A percentile compares a stretch with the other conserved stretches of the same genome.
phyloP scores from a whole-genome alignment of 225 moss, liverwort and hornwort species.

The Neckera pumila region DNA sequence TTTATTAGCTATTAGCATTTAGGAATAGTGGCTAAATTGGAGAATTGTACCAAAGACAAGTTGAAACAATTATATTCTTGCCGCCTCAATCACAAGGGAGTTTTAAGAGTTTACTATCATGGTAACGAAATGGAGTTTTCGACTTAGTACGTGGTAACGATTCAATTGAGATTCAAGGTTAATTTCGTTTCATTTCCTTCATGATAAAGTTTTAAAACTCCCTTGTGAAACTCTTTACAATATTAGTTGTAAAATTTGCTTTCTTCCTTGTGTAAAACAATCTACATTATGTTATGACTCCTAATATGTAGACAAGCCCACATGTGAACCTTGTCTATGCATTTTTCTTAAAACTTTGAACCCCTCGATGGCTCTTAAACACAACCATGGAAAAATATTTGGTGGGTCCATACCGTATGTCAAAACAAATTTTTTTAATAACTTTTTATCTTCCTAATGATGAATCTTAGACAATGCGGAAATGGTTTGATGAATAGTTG shows the following conservation, averaged over 20 bases:
- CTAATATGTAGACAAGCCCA: background rate
- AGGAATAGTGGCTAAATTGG: rapidly evolving
- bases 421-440: rapidly evolving
- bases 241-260: background rate
- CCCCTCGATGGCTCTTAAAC: background rate
- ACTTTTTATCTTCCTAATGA: background rate
- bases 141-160: rapidly evolving
- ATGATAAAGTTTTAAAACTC: background rate
- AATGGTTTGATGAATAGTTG: background rate
- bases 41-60: background rate
- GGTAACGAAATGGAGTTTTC: background rate
- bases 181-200: background rate
- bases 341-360: background rate
- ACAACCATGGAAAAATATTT: background rate
- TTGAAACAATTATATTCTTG: background rate
- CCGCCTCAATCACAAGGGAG: background rate
- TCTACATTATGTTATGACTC: background rate
- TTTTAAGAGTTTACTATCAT: background rate
- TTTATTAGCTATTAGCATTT: background rate
- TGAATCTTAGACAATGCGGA: rapidly evolving
- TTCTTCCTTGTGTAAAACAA: background rate
- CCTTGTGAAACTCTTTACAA: background rate
- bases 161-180: background rate
- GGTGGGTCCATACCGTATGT: rapidly evolving
- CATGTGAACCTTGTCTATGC: background rate